These are phyloP conservation scores for Strobilomyces dryophilus DNA, from an alignment of 768 basidiomycete species.

Conservation along the genomic window DNA sequence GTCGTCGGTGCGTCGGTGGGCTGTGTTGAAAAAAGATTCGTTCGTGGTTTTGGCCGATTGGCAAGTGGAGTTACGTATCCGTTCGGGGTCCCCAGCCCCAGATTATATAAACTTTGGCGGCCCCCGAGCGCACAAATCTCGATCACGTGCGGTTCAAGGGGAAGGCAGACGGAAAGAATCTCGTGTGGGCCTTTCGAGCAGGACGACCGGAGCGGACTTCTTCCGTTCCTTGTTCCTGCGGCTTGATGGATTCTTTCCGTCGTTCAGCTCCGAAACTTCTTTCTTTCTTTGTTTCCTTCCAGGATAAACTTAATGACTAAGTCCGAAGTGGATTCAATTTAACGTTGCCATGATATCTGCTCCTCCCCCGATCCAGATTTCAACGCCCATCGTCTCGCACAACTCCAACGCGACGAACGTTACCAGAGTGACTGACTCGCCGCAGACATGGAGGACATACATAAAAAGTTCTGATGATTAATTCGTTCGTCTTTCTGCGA, in stretches of 20 bases:
- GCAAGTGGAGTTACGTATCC: slow-evolving; percentile 19
- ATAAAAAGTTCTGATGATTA: not conserved
- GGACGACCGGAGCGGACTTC: not conserved
- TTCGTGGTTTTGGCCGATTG: slow-evolving; percentile 19
- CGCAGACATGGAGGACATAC: not conserved
- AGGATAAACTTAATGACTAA: not conserved
- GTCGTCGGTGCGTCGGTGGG: not conserved
- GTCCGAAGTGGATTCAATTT: not conserved
- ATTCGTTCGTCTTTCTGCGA: not conserved
- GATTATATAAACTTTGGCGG: slow-evolving; percentile 17
- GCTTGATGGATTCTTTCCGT: not conserved
- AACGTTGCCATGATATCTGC: slow-evolving; percentile 3
- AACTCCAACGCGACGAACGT: not conserved
- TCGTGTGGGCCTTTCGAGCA: not conserved
- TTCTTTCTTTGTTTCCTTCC: not conserved
- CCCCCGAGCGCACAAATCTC: slow-evolving; percentile 5
- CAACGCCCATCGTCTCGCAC: not conserved
- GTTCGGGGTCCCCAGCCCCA: slow-evolving; percentile 17
- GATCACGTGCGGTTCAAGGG: slow-evolving; percentile 11
- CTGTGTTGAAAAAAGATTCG: slow-evolving; percentile 22
- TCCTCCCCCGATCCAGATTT: not conserved
- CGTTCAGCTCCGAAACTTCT: not conserved
- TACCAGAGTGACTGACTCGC: not conserved
- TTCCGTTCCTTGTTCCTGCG: not conserved
- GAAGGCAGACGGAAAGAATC: not conserved